Percentiles rank a stretch among this genome's conserved stretches.
Evolutionary conservation across 2,329 filamentous ascomycete genomes (phyloP).

Genomic region (Fusarium irregulare): DNA sequence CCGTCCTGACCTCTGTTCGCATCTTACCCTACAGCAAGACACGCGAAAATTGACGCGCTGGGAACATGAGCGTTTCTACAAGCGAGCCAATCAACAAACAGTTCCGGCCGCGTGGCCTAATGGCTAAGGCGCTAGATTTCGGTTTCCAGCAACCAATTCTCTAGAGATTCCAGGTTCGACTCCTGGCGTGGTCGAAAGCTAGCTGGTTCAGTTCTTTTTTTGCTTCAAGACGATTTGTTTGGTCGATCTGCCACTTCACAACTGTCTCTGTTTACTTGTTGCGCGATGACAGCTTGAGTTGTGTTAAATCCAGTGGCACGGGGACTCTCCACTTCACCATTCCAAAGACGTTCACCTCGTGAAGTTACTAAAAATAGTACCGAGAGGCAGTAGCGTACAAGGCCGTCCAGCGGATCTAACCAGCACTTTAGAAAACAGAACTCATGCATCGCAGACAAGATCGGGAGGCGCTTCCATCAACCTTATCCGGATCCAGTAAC

Average conservation of each 20-base stretch:
- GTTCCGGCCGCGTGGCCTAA: slow-evolving; percentile 30
- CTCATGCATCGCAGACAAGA: neutral
- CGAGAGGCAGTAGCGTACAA: neutral
- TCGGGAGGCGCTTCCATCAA: neutral
- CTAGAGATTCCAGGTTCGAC: slow-evolving; percentile 33
- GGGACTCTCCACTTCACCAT: too few species aligned
- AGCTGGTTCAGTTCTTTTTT: neutral
- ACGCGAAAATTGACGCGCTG: accelerated
- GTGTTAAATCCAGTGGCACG: too few species aligned
- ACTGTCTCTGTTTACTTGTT: too few species aligned
- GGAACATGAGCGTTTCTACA: accelerated
- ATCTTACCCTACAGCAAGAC: neutral
- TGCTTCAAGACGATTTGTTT: too few species aligned
- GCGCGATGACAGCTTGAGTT: neutral
- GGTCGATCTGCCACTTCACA: too few species aligned
- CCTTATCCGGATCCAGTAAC: neutral
- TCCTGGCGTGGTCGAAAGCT: slow-evolving; percentile 24
- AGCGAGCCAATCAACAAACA: slow-evolving; percentile 7
- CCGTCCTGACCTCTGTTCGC: too few species aligned
- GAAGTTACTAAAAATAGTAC: neutral
- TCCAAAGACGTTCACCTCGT: neutral
- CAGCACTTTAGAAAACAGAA: too few species aligned
- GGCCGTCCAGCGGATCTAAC: neutral
- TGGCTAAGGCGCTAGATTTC: slow-evolving; percentile 35
- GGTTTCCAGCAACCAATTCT: slow-evolving; percentile 5